These are phyloP conservation scores for Saturnispora mendoncae DNA, from an alignment of 805 yeast species.

Conservation along the genomic window DNA sequence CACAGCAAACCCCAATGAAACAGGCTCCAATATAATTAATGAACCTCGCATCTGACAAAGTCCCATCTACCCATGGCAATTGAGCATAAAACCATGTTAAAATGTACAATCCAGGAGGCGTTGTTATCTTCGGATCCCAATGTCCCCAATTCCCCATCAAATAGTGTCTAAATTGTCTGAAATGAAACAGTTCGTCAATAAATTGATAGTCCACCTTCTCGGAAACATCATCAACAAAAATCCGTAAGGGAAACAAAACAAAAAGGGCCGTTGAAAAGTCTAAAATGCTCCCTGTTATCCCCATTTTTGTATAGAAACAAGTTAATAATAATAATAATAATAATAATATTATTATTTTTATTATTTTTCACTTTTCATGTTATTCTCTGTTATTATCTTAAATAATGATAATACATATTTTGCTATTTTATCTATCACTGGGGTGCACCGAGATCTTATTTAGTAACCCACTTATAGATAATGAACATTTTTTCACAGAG, in stretches of 20 bases:
- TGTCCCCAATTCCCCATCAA: slow-evolving; percentile 48
- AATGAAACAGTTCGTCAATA: slow-evolving; percentile 80
- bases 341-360: background rate
- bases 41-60: slow-evolving; percentile 37
- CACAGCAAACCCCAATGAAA: slow-evolving; percentile 27
- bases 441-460: background rate
- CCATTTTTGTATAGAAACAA: background rate
- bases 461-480: background rate
- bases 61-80: slow-evolving; percentile 24
- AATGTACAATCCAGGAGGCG: slow-evolving; percentile 87
- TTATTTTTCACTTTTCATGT: background rate
- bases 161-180: slow-evolving; percentile 66
- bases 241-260: slow-evolving; percentile 15
- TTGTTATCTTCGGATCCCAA: slow-evolving; percentile 90
- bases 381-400: background rate
- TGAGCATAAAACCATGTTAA: slow-evolving; percentile 34
- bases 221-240: slow-evolving; percentile 18
- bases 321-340: too few species aligned
- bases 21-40: slow-evolving; percentile 63
- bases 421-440: background rate
- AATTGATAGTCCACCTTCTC: slow-evolving; percentile 26
- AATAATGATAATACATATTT: background rate
- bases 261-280: slow-evolving; percentile 14
- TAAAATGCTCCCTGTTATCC: slow-evolving; percentile 9
- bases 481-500: background rate